Base-by-base conservation (phyloP, 1,139 yeast species). In the Hanseniaspora gamundiae region DNA sequence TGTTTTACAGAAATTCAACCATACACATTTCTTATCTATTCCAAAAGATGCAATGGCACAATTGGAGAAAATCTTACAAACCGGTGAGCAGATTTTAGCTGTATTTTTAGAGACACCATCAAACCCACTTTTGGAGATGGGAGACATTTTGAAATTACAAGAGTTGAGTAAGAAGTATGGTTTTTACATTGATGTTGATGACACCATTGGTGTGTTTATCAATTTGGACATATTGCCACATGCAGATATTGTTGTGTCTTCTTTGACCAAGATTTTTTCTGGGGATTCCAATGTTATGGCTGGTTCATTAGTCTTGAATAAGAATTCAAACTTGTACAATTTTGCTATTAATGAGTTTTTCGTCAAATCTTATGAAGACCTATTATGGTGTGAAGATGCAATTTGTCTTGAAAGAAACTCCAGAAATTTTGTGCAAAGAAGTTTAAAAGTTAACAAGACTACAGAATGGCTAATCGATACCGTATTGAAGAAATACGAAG, bases 241-340 rank as follows among this genome's bases (percentile, higher is more conserved):
- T 58, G 81, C 87, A 10, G 98, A 91, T 62, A 74, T 88, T 49
- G 82, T 85, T 14, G 94, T 82, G 35, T 77, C 93, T 20, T 85
- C 95, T 20, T 69, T 91, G 50, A 88, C 97, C 10, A 91, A 91
- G 61, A 85, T 88, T 13, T 91, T 91, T 57, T 80, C 93, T 26
- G 97, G 97, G 16, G 96, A 86, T 59, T 81, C 95, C 39, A 87
- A 88, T 57, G 96, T 91, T 43, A 83, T 88, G 88, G 95, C 91
- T 0, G 98, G 98, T 4, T 80, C 93, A 13, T 64, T 88, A 49
- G 80, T 87, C 10, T 65, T 91, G 52, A 91, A 88, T 57, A 83
- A 91, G 7, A 57, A 68, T 11, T 72, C 91, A 13, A 66, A 64
- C 39, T 65, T 64, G 49, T 86, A 83, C 61, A 45, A 52, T 0